phyloP scores from a whole-genome alignment of 345 rosid species.

The Abelmoschus esculentus region DNA sequence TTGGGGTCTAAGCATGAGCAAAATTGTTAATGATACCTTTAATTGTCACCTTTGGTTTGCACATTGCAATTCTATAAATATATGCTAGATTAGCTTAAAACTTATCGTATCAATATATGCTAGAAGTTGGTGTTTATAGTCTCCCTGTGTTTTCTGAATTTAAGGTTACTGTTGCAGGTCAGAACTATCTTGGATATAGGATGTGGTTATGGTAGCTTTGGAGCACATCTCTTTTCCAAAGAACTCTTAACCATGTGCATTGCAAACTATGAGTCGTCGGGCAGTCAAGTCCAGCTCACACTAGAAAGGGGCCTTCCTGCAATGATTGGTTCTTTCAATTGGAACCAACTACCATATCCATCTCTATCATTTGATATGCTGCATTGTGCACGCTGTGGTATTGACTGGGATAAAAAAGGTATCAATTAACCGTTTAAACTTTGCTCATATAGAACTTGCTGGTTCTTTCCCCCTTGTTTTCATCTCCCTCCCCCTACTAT shows the following conservation, averaged over 20 bases:
- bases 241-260: slow-evolving; percentile 89
- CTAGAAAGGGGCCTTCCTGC: slow-evolving; percentile 99
- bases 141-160: neutral
- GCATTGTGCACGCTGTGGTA: slow-evolving; percentile 87
- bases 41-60: neutral
- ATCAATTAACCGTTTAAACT: slow-evolving; percentile 11
- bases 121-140: too few species aligned
- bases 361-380: slow-evolving; percentile 97
- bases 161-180: slow-evolving; percentile 41
- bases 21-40: neutral
- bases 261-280: slow-evolving; percentile 87
- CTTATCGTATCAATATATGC: neutral
- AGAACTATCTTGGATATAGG: slow-evolving; percentile 95
- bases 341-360: slow-evolving; percentile 81
- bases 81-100: neutral
- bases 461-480: neutral
- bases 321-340: slow-evolving; percentile 73
- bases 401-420: slow-evolving; percentile 99
- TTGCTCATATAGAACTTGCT: neutral
- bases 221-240: slow-evolving; percentile 83
- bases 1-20: neutral
- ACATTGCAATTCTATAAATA: neutral
- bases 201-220: slow-evolving; percentile 98
- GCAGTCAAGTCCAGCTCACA: slow-evolving; percentile 95
- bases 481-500: neutral